Base-by-base conservation (phyloP, 2,329 filamentous ascomycete genomes). In the Lecanoromycetidae sp. region DNA sequence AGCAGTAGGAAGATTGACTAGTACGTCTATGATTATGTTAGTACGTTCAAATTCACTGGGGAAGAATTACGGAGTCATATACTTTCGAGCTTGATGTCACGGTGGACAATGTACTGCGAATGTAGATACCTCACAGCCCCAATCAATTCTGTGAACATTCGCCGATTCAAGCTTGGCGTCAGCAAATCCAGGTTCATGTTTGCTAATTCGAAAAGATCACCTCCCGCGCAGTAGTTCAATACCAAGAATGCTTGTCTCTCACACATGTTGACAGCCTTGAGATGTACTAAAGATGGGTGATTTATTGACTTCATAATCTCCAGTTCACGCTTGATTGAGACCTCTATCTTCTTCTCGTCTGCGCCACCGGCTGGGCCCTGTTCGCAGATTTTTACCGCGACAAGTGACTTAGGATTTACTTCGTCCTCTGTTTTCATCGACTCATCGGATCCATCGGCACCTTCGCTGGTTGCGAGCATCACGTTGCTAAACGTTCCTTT, bases 61-160 rank as follows among this genome's bases (percentile, higher is more conserved):
- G n/a, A 17, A 19, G 12, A 40, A 40, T 13, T 12, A 27, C 26
- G 26, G 4, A 10, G 26, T 15, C 15, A 72, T 80, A 66, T 75
- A 91, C 85, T 98, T 71, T 98, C 91, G 50, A 98, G 80, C 68
- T 98, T 98, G 65, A 98, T 93, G 64, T 98, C 91, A 51, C 91
- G 80, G 62, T 98, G 91, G 45, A 96, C 90, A 60, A 98, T 94
- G 56, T 78, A 81, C 57, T 84, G 72, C 45, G 77, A 71, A 64
- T 98, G 91, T 40, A 98, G 70, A 67, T 96, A 95, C 49, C 75
- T 76, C 29, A 94, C 82, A 0, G 90, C 91, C 52, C 77, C 80
- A 20, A 96, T 80, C 53, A 96, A 65, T 63, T 98, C 91, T 12
- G 88, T 75, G 63, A 95, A 95, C 48, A 96, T 87, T 43, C 91